phyloP scores from a whole-genome alignment of 192 early-diverging fungal species.

The Linnemannia hyalina region DNA sequence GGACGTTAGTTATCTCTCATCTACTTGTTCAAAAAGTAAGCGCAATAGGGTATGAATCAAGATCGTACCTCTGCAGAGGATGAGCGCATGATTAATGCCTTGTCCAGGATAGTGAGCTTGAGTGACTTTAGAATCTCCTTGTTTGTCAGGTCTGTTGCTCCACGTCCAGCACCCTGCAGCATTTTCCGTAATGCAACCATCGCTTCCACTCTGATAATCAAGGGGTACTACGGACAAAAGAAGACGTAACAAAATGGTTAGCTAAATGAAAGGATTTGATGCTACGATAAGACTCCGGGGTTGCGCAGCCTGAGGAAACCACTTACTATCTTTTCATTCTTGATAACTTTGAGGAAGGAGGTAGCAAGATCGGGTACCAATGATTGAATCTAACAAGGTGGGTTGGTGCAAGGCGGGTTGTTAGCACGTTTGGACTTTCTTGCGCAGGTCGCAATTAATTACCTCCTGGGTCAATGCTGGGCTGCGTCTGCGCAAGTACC shows the following conservation, averaged over 20 bases:
- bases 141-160: conserved; percentile 72
- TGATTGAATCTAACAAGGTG: conserved; percentile 66
- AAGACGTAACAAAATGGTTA: neutral
- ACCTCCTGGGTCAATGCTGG: neutral
- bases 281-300: neutral
- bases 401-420: neutral
- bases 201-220: conserved; percentile 77
- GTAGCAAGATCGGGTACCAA: conserved; percentile 74
- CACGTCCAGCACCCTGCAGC: conserved; percentile 82
- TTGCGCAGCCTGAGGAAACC: neutral
- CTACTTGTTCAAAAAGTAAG: neutral
- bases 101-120: conserved; percentile 75
- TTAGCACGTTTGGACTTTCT: neutral
- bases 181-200: conserved; percentile 72
- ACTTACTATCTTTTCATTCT: conserved; percentile 70
- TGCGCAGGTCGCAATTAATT: neutral
- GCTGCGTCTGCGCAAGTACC: conserved; percentile 41
- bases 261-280: no score
- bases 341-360: conserved; percentile 76
- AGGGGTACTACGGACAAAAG: conserved; percentile 49
- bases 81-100: conserved; percentile 75
- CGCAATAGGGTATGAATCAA: neutral
- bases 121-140: conserved; percentile 82
- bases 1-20: neutral
- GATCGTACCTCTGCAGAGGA: conserved; percentile 73